A percentile compares a stretch with the other conserved stretches of the same genome.
Conservation (phyloP, 306 rosid species). For the Prunus fruticosa region DNA sequence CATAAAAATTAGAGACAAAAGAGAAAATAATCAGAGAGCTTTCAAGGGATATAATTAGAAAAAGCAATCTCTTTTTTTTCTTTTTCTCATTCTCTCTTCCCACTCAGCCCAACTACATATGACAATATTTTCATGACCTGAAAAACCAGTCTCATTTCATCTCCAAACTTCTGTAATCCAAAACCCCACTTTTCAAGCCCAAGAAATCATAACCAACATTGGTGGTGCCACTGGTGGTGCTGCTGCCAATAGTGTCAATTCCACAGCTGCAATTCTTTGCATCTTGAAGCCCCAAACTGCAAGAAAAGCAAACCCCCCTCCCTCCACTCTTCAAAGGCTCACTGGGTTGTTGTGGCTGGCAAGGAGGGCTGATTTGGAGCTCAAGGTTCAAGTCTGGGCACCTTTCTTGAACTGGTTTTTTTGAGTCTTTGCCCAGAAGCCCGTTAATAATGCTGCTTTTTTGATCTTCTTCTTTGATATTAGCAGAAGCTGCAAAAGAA, state of each 20-base stretch:
- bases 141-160: conserved; percentile 48
- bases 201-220: conserved; percentile 73
- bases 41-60: conserved; percentile 8
- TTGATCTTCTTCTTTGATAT: conserved; percentile 41
- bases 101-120: conserved; percentile 16
- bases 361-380: conserved; percentile 82
- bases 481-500: conserved; percentile 48
- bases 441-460: conserved; percentile 20
- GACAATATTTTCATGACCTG: background rate
- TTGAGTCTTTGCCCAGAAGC: conserved; percentile 21
- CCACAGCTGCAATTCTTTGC: conserved; percentile 52
- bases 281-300: conserved; percentile 53
- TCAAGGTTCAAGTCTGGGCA: conserved; percentile 92
- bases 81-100: conserved; percentile 13
- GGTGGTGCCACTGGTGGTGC: conserved; percentile 21
- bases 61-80: conserved; percentile 10
- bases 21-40: conserved; percentile 14
- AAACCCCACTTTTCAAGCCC: conserved; percentile 63
- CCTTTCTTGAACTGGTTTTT: conserved; percentile 31
- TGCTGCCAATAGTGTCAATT: conserved; percentile 18
- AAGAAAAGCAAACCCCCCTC: conserved; percentile 40
- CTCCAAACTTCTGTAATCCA: conserved; percentile 85
- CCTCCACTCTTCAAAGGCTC: conserved; percentile 40
- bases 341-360: conserved; percentile 29
- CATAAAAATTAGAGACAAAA: conserved; percentile 43